Evolutionary conservation across 768 basidiomycete genomes (phyloP).

Genomic region (Boletus insuetus): DNA sequence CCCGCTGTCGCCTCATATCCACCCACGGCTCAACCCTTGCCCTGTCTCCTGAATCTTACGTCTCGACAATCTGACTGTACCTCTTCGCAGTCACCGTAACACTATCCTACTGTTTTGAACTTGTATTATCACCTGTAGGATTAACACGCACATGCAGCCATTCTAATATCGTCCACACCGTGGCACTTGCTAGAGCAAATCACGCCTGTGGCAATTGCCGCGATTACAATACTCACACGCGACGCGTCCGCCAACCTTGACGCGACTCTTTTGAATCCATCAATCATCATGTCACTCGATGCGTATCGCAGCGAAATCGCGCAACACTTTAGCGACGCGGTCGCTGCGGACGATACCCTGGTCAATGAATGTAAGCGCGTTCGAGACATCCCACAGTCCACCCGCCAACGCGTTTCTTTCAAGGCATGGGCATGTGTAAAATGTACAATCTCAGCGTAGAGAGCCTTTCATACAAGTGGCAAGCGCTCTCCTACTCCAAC

Average conservation of each 20-base stretch:
- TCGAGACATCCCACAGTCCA: background rate
- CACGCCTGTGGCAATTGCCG: too few relatives aligned
- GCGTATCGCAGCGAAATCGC: slow-evolving; percentile 20
- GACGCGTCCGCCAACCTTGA: background rate
- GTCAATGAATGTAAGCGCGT: slow-evolving; percentile 49
- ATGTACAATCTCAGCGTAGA: slow-evolving; percentile 55
- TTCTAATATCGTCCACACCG: slow-evolving; percentile 17
- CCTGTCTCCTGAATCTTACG: slow-evolving; percentile 11
- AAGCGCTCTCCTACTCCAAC: slow-evolving; percentile 43
- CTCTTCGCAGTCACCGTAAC: slow-evolving; percentile 17
- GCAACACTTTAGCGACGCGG: slow-evolving; percentile 25
- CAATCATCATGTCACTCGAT: slow-evolving; percentile 22
- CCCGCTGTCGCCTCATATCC: slow-evolving; percentile 24
- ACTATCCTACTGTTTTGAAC: slow-evolving; percentile 21
- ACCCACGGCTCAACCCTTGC: slow-evolving; percentile 15
- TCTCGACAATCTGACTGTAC: slow-evolving; percentile 12
- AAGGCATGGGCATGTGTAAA: slow-evolving; percentile 65
- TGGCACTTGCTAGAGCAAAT: too few relatives aligned
- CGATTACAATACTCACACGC: too few relatives aligned
- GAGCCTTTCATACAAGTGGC: slow-evolving; percentile 64
- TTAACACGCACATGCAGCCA: slow-evolving; percentile 15
- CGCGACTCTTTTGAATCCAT: background rate
- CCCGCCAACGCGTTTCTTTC: slow-evolving; percentile 14
- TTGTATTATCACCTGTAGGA: slow-evolving; percentile 33
- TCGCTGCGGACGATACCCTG: slow-evolving; percentile 41